These are phyloP conservation scores for Stephania cephalantha DNA, from an alignment of 164 flowering plant species.

Conservation along the genomic window DNA sequence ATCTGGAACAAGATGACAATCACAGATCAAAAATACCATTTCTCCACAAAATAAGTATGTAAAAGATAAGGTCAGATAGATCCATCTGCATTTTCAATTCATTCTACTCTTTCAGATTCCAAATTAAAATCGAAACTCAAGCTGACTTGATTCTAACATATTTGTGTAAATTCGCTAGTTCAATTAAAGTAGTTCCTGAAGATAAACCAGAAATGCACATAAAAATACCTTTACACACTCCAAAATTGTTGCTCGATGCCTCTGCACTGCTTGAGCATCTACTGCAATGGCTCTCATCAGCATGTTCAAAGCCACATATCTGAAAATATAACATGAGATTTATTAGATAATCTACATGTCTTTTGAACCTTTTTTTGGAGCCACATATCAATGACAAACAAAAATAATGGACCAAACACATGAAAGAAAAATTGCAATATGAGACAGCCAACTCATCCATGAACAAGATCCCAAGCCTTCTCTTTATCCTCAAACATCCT, in stretches of 20 bases:
- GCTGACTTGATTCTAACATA: neutral
- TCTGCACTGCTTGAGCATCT: slow-evolving; percentile 95
- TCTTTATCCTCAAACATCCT: neutral
- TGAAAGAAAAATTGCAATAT: neutral
- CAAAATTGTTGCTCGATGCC: slow-evolving; percentile 91
- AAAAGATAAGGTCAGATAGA: neutral
- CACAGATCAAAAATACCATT: neutral
- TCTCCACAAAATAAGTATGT: neutral
- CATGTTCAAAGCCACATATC: slow-evolving; percentile 99
- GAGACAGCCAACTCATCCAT: neutral
- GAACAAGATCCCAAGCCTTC: neutral
- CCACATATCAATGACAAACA: neutral
- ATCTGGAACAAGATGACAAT: neutral
- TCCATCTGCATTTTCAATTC: neutral
- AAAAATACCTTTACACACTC: slow-evolving; percentile 91
- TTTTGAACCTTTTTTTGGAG: neutral
- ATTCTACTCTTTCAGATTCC: neutral
- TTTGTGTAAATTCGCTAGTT: neutral
- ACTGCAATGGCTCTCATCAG: slow-evolving; percentile 79
- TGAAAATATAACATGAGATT: slow-evolving; percentile 22
- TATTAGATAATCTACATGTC: neutral
- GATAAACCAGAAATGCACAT: neutral
- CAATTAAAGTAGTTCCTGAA: neutral
- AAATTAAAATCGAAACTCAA: neutral
- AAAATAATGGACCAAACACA: slow-evolving; percentile 2